phyloP scores from a whole-genome alignment of 129 eudicot genomes.

The Tagetes erecta region DNA sequence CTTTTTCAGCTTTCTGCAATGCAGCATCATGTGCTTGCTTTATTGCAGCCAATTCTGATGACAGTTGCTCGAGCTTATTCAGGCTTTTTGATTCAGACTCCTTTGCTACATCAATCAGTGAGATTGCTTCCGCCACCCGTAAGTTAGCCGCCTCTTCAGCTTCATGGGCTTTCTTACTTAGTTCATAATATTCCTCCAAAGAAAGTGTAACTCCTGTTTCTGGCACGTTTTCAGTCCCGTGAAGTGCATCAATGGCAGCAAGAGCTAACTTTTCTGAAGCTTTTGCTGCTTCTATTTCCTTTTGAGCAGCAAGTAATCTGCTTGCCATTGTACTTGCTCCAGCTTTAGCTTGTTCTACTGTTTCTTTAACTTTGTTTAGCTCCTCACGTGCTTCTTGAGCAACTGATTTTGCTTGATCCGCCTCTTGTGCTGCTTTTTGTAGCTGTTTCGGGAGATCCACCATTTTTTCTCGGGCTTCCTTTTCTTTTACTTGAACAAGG shows the following conservation, averaged over 20 bases:
- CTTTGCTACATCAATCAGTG: constrained; percentile 68
- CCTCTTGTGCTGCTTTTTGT: constrained; percentile 72
- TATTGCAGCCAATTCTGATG: constrained; percentile 48
- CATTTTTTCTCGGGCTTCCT: constrained; percentile 77
- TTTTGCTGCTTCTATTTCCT: constrained; percentile 91
- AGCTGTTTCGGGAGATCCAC: constrained; percentile 77
- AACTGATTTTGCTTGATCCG: constrained; percentile 60
- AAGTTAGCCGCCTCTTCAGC: constrained; percentile 84
- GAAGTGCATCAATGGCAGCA: constrained; percentile 72
- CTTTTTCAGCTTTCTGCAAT: constrained; percentile 68
- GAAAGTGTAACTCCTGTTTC: constrained; percentile 63
- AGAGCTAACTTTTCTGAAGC: constrained; percentile 84
- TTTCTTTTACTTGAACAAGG: constrained; percentile 59
- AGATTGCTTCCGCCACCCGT: constrained; percentile 62
- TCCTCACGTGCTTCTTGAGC: constrained; percentile 64
- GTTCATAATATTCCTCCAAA: constrained; percentile 82
- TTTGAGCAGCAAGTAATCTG: constrained; percentile 69
- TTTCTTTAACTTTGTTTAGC: constrained; percentile 67
- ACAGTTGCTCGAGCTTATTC: constrained; percentile 62
- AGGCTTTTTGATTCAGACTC: constrained; percentile 63
- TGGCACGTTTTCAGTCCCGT: constrained; percentile 59
- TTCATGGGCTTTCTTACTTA: constrained; percentile 79
- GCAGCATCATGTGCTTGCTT: constrained; percentile 55
- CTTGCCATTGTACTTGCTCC: constrained; percentile 73
- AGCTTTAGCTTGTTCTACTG: constrained; percentile 67